A percentile compares a stretch with the other conserved stretches of the same genome.
phyloP scores from a whole-genome alignment of 2,329 filamentous ascomycete genomes.

The Rugonectria rugulosa region DNA sequence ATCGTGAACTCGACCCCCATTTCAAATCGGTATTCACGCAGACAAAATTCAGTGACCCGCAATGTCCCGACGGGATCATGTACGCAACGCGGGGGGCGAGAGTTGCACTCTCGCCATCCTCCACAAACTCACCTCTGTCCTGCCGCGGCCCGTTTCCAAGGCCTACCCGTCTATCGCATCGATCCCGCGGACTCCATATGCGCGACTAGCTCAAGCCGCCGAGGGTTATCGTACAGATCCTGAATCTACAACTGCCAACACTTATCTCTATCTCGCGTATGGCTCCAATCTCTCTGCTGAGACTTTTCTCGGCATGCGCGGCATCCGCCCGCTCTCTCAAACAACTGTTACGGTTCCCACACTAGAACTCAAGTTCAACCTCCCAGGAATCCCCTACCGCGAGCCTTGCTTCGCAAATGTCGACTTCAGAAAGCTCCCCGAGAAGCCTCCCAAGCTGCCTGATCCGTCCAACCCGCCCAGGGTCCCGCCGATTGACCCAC shows the following conservation, averaged over 20 bases:
- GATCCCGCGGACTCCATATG: conserved; percentile 42
- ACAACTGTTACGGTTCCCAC: conserved; percentile 83
- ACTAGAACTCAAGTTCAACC: conserved; percentile 81
- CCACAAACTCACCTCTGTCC: conserved; percentile 35
- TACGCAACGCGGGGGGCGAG: conserved; percentile 11
- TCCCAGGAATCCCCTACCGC: conserved; percentile 83
- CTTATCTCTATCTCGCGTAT: conserved; percentile 85
- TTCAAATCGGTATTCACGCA: neutral
- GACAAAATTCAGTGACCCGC: neutral
- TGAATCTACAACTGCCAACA: conserved; percentile 44
- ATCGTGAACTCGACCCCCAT: neutral
- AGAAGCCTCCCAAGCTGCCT: conserved; percentile 44
- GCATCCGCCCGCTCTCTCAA: conserved; percentile 81
- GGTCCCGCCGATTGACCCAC: conserved; percentile 38
- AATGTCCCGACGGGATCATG: conserved; percentile 25
- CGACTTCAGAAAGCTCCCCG: conserved; percentile 63
- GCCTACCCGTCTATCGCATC: conserved; percentile 42
- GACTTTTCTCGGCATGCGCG: conserved; percentile 80
- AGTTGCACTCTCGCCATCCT: conserved; percentile 29
- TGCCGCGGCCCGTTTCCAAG: conserved; percentile 27
- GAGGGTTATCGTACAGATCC: conserved; percentile 34
- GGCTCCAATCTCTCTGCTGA: conserved; percentile 86
- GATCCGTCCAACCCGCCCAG: conserved; percentile 42
- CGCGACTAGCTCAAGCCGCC: conserved; percentile 41
- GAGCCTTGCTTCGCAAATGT: conserved; percentile 96